Evolutionary conservation across 1,284 basidiomycete genomes (phyloP), one percentile per base, ranked within the genome.

Genomic region (Rhodotorula sp.): DNA sequence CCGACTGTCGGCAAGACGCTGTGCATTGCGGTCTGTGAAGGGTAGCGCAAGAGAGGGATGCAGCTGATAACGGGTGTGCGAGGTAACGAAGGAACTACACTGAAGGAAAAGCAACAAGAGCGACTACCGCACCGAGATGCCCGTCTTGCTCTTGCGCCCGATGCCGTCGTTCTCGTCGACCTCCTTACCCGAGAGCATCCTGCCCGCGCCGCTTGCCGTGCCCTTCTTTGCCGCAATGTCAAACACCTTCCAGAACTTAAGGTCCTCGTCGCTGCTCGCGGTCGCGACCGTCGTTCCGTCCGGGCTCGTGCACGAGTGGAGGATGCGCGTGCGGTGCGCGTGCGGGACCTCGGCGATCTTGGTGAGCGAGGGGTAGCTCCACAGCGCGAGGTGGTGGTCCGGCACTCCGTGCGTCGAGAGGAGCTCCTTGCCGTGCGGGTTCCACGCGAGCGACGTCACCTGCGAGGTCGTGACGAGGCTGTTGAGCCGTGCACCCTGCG

Each of bases 371-470:
- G 88, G 89, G 78, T 90, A 90, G 0, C 85, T 84, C 80, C 90
- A 89, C 15, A 90, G 82, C 82, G 88, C 86, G 78, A 90, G 83
- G 25, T 87, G 85, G 79, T 90, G 89, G 58, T 80, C 80, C 1
- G 94, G 94, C 81, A 91, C 95, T 0, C 97, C 96, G 80, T 99
- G 96, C 0, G 95, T 97, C 32, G 90, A 91, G 25, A 97, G 82
- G 66, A 99, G 85, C 81, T 99, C 97, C 78, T 97, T 95, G 72
- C 89, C 87, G 82, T 96, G 90, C 19, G 90, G 88, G 1, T 91
- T 89, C 88, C 92, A 99, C 75, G 92, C 88, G 57, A 98, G 85
- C 1, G 91, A 93, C 2, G 95, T 97, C 71, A 99, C 90, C 83
- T 99, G 97, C 4, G 91, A 89, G 0, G 91, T 89, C 0, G 93